These are phyloP conservation scores for Xanthoconium purpureum DNA, from an alignment of 768 basidiomycete species.

Conservation along the genomic window DNA sequence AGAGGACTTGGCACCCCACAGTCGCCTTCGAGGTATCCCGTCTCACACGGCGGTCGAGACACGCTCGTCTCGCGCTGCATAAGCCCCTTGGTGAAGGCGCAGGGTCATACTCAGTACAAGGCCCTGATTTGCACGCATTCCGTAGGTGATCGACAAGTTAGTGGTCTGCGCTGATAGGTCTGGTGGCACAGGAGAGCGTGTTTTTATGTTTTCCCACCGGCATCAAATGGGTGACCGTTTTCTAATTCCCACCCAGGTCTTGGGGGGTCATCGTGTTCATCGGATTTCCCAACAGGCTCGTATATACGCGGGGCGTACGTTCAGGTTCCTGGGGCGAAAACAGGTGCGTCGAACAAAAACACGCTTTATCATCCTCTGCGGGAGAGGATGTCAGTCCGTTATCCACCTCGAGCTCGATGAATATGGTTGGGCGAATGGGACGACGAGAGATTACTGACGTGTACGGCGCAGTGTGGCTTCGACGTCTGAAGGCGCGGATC, in stretches of 20 bases:
- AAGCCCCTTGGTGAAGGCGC: background rate
- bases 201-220: background rate
- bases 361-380: too few species aligned
- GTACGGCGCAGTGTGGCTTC: background rate
- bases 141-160: background rate
- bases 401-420: background rate
- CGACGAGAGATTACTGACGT: background rate
- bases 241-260: conserved; percentile 47
- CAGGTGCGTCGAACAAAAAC: background rate
- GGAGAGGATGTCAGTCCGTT: too few species aligned
- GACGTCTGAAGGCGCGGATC: background rate
- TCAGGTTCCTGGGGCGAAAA: background rate
- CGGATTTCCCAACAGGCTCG: background rate
- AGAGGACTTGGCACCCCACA: too few species aligned
- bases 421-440: background rate
- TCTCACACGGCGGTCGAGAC: too few species aligned
- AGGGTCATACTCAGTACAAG: background rate
- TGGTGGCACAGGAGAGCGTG: background rate
- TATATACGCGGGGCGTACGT: background rate
- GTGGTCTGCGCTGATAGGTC: conserved; percentile 1
- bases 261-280: conserved; percentile 20
- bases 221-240: conserved; percentile 23
- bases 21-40: too few species aligned
- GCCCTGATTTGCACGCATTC: background rate
- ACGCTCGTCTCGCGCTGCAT: background rate